These are phyloP conservation scores for Trichosporon coremiiforme DNA, from an alignment of 1,284 basidiomycete species.

Conservation along the genomic window DNA sequence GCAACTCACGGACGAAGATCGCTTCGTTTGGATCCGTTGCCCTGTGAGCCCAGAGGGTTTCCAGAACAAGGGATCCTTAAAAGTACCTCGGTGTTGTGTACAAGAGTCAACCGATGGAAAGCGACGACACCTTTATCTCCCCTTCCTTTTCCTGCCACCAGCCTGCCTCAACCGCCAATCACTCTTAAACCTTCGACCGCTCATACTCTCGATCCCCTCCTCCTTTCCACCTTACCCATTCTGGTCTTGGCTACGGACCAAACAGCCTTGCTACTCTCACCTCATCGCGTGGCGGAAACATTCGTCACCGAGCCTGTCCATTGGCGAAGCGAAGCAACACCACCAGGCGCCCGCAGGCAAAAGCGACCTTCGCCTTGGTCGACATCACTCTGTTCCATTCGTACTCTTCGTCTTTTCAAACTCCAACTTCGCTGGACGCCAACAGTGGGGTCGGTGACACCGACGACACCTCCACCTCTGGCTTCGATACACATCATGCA, in stretches of 20 bases:
- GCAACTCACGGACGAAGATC: slow-evolving; percentile 8
- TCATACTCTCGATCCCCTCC: neutral
- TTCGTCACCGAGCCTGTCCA: slow-evolving; percentile 8
- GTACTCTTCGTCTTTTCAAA: slow-evolving; percentile 6
- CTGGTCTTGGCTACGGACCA: slow-evolving; percentile 5
- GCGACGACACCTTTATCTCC: slow-evolving; percentile 15
- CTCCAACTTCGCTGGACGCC: neutral
- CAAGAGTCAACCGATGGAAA: slow-evolving; percentile 18
- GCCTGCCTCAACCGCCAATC: slow-evolving; percentile 14
- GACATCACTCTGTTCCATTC: neutral
- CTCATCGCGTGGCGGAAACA: slow-evolving; percentile 6
- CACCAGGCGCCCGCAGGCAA: neutral
- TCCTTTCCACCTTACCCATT: slow-evolving; percentile 3
- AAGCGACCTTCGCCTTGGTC: neutral
- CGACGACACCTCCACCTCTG: neutral
- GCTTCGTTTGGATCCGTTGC: slow-evolving; percentile 6
- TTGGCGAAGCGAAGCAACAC: neutral
- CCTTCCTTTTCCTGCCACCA: slow-evolving; percentile 16
- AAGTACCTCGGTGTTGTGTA: slow-evolving; percentile 18
- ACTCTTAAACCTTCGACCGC: slow-evolving; percentile 9
- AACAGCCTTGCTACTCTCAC: neutral
- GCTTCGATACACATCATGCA: slow-evolving; percentile 6
- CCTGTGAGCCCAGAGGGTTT: slow-evolving; percentile 16
- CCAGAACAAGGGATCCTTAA: slow-evolving; percentile 19
- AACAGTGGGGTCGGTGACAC: slow-evolving; percentile 16